These are phyloP conservation scores for Casuarina cunninghamiana DNA, from an alignment of 306 rosid genomes.

Conservation along the genomic window DNA sequence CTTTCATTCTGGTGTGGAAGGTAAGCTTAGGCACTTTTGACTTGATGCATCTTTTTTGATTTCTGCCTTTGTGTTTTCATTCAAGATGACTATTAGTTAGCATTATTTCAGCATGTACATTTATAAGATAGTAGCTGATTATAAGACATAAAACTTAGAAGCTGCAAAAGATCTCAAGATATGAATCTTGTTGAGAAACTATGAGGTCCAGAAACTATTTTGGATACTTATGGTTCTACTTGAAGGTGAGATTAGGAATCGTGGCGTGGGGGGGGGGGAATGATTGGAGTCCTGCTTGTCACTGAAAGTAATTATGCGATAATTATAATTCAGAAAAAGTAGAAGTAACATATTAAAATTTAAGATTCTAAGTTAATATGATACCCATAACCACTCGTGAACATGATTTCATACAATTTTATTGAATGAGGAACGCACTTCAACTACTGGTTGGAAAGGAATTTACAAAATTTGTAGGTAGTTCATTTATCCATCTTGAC, in stretches of 20 bases:
- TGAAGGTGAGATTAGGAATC: not conserved
- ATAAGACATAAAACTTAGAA: not conserved
- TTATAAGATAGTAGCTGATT: not conserved
- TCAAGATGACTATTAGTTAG: not conserved
- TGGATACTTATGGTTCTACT: not conserved
- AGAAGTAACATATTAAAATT: too few species aligned
- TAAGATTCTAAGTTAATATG: too few species aligned
- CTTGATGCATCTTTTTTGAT: slow-evolving; percentile 14
- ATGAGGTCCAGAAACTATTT: not conserved
- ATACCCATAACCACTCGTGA: too few species aligned
- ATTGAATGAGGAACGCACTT: not conserved
- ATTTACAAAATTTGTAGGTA: too few species aligned
- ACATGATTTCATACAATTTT: too few species aligned
- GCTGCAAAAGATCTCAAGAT: not conserved
- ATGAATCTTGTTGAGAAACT: not conserved
- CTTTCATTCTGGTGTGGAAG: slow-evolving; percentile 98
- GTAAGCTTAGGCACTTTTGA: slow-evolving; percentile 33
- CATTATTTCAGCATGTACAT: not conserved
- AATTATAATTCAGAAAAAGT: too few species aligned
- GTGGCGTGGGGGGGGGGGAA: not conserved
- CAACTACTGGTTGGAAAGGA: not conserved
- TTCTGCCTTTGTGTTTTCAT: not conserved
- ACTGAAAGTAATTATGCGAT: too few species aligned
- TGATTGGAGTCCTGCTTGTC: not conserved
- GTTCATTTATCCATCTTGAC: too few species aligned